Base-by-base conservation (phyloP, 768 basidiomycete genomes). In the Multifurca ochricompacta region DNA sequence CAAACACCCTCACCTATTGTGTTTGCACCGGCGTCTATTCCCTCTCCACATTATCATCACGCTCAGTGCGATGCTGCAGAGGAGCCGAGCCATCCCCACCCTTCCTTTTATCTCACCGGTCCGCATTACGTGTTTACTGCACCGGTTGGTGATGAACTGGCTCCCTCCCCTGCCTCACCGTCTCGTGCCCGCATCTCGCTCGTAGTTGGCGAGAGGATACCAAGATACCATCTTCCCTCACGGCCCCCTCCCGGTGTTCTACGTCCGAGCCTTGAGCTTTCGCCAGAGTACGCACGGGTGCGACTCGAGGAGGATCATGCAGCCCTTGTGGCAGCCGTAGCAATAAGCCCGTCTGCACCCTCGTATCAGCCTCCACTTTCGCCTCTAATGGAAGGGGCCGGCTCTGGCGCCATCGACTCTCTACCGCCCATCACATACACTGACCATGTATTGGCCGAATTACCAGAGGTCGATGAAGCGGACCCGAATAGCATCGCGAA, bases 1-100 rank as follows among this genome's bases (percentile, higher is more conserved):
- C 32, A 48, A 18, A 53, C 51, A 2, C 56, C 59, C 5, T 60
- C 59, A 8, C 59, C 59, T 14, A 60, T 60, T 34, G 23, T 52
- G 2, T 60, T 60, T 34, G 55, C 59, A 32, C 37, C 48, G 23
- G 42, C 30, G n/a, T 44, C 19, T 34, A 4, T 27, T 11, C 39
- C 41, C 11, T 36, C 31, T 25, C 4, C 44, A 2, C 31, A 44
- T 4, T 19, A 25, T 25, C 35, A 18, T 16, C 19, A 21, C 18
- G 14, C 28, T 18, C 34, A 46, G 37, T n/a, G 19, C 16, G 35
- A 25, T 21, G 31, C 32, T 6, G 13, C 51, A 21, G 48, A 37
- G 14, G 51, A 48, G 47, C 48, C 48, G 1, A 39, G 37, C 16
- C 13, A 18, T 25, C 25, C 16, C 27, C 25, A 28, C 3, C 28